Percentiles rank a stretch among this genome's conserved stretches.
Conservation (phyloP, 73 alveolate genomes). For the Paramecium octaurelia region DNA sequence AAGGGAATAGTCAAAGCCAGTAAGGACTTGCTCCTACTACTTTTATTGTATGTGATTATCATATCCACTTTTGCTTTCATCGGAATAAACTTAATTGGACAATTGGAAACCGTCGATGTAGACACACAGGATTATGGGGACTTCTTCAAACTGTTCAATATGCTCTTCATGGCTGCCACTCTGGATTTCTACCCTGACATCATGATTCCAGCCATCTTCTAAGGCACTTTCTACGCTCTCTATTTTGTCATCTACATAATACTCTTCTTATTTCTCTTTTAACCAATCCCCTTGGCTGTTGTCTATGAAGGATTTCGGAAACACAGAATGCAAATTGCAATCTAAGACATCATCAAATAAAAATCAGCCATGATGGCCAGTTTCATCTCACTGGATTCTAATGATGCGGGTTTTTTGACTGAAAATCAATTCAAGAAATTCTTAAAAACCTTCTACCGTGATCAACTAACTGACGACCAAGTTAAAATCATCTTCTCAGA, state of each 20-base stretch:
- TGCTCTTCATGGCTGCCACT: slow-evolving; percentile 41
- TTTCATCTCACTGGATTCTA: slow-evolving; percentile 2
- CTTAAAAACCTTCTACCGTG: neutral
- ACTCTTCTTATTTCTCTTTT: slow-evolving; percentile 40
- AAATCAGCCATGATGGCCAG: slow-evolving; percentile 60
- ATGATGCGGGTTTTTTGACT: slow-evolving; percentile 16
- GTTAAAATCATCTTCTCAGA: neutral
- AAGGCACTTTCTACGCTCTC: slow-evolving; percentile 16
- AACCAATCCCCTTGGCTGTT: slow-evolving; percentile 59
- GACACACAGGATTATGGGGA: slow-evolving; percentile 54
- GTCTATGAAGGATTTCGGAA: slow-evolving; percentile 64
- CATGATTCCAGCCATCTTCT: slow-evolving; percentile 41
- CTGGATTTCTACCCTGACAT: slow-evolving; percentile 55
- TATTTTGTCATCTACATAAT: slow-evolving; percentile 19
- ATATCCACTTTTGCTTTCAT: slow-evolving; percentile 43
- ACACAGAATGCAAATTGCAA: slow-evolving; percentile 42
- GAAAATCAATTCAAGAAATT: slow-evolving; percentile 21
- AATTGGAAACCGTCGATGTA: neutral
- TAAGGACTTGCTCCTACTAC: neutral
- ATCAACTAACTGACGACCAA: neutral
- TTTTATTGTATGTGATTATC: slow-evolving; percentile 22
- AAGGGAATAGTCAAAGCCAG: slow-evolving; percentile 43
- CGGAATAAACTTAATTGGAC: slow-evolving; percentile 56
- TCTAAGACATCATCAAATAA: slow-evolving; percentile 47
- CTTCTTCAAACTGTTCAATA: slow-evolving; percentile 23